phyloP scores from a whole-genome alignment of 1,139 yeast genomes.

The Blastobotrys apis region DNA sequence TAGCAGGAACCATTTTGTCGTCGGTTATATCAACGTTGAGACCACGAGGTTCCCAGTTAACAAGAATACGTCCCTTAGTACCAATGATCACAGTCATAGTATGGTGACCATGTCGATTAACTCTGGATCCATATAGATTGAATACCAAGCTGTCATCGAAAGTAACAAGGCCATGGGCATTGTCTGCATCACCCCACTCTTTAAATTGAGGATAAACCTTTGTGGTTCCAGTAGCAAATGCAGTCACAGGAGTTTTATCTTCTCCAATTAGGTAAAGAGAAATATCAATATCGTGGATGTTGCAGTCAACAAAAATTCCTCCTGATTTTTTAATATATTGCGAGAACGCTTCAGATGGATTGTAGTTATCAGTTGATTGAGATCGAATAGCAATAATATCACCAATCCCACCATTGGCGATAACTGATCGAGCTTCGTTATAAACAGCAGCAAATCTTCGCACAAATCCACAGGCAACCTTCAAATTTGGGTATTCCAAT shows the following conservation, averaged over 20 bases:
- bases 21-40: conserved; percentile 18
- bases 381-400: conserved; percentile 18
- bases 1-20: conserved; percentile 13
- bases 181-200: conserved; percentile 24
- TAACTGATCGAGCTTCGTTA: conserved; percentile 17
- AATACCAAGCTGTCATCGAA: too few relatives aligned
- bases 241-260: conserved; percentile 18
- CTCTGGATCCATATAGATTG: too few relatives aligned
- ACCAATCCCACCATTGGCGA: conserved; percentile 20
- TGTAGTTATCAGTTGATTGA: conserved; percentile 17
- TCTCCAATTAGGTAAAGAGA: conserved; percentile 20
- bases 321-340: conserved; percentile 21
- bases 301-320: conserved; percentile 23
- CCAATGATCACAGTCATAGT: too few relatives aligned
- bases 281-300: conserved; percentile 21
- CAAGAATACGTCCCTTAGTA: too few relatives aligned
- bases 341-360: conserved; percentile 13
- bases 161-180: too few relatives aligned
- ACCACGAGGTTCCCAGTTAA: conserved; percentile 7
- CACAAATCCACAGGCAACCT: conserved; percentile 22
- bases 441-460: conserved; percentile 18
- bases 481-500: conserved; percentile 19
- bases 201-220: conserved; percentile 20
- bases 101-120: too few relatives aligned
- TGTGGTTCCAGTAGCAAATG: conserved; percentile 22